Base-by-base conservation (phyloP, 1,284 basidiomycete genomes). In the Ganoderma lingzhi region DNA sequence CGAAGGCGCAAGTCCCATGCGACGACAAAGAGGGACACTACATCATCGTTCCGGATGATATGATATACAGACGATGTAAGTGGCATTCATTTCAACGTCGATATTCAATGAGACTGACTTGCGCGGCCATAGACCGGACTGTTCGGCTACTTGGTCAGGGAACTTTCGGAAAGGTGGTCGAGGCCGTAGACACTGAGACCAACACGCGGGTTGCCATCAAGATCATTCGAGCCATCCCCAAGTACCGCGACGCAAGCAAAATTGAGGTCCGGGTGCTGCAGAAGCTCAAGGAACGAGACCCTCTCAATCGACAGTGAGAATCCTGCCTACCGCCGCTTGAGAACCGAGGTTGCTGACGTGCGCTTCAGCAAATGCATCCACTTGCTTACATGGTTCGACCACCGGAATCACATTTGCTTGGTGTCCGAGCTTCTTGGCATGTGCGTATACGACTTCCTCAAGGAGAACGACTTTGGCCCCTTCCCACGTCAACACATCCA, bases 401-500 rank as follows among this genome's bases (percentile, higher is more conserved):
- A 95, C 82, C 90, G 95, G 74, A 98, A 98, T 82, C 98, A 99
- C 81, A 97, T 99, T 75, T 99, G 98, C 80, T 87, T 99, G 55
- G 98, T 99, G 59, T 97, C 97, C 8, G 97, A 99, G 80, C 87
- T 99, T 44, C 87, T 99, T 63, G 96, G 96, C 73, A 96, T 97
- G 91, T 99, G 96, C 82, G 95, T 99, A 30, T 99, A 99, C 79
- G 98, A 99, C 80, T 99, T 99, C 80, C 86, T 99, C 76, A 99
- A 99, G 85, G 96, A 98, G 79, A 99, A 99, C 82, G 90, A 94
- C 71, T 99, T 99, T 82, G 90, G 94, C 61, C 96, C 98, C 2
- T 99, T 99, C 81, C 97, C 97, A 66, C 92, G 96, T 72, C 88
- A 91, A 72, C 97, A 99, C 78, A 99, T 99, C 66, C 98, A 99